phyloP scores from a whole-genome alignment of 1,284 basidiomycete species.

The Cryptococcus deneoformans region DNA sequence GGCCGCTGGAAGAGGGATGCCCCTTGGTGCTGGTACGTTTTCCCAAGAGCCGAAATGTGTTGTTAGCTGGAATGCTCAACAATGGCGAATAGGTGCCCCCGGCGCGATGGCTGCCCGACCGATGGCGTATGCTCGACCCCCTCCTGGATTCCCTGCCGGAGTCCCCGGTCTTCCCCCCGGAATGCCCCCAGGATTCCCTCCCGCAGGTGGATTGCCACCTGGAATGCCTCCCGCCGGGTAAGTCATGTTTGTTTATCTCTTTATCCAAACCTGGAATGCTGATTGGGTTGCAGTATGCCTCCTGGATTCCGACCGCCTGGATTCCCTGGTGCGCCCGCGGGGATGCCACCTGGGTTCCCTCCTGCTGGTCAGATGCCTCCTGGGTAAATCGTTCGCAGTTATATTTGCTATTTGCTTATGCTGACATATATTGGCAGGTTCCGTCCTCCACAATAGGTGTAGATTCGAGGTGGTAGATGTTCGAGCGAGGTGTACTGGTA shows the following conservation, averaged over 20 bases:
- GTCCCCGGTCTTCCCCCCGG: conserved; percentile 56
- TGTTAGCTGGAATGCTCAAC: background rate
- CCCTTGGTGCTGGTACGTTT: conserved; percentile 79
- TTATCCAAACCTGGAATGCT: background rate
- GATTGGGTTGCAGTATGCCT: conserved; percentile 49
- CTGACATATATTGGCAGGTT: conserved; percentile 14
- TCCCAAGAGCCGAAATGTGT: background rate
- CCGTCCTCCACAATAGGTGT: conserved; percentile 24
- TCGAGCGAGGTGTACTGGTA: background rate
- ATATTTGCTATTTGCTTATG: no score
- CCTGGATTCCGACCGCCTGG: conserved; percentile 80
- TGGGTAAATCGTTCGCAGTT: conserved; percentile 59
- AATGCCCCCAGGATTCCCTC: conserved; percentile 50
- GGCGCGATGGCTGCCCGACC: conserved; percentile 74
- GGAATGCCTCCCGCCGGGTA: conserved; percentile 38
- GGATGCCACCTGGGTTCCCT: conserved; percentile 54
- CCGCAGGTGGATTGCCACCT: conserved; percentile 34
- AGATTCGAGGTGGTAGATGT: background rate
- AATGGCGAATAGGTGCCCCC: conserved; percentile 24
- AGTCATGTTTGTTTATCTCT: conserved; percentile 5
- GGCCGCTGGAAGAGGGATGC: conserved; percentile 96
- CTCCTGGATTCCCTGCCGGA: conserved; percentile 65
- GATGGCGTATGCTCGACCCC: conserved; percentile 67
- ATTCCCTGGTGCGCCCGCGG: conserved; percentile 58
- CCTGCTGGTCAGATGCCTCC: conserved; percentile 71